A percentile compares a stretch with the other conserved stretches of the same genome.
phyloP scores from a whole-genome alignment of 257 asterid species.

The Paulownia fortunei region DNA sequence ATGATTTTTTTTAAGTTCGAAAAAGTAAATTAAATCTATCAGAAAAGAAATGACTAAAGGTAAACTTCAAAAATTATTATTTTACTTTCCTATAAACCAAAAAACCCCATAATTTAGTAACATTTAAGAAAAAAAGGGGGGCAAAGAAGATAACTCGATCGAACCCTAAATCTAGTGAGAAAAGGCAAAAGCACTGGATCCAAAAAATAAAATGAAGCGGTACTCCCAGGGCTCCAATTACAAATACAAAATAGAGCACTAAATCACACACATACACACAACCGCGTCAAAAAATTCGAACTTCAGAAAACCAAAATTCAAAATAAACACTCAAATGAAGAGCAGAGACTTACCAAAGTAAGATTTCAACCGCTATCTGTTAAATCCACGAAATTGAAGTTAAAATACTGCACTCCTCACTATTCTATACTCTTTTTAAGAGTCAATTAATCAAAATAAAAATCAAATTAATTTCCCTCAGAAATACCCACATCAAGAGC shows the following conservation, averaged over 20 bases:
- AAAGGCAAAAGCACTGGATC: constrained; percentile 36
- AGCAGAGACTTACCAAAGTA: constrained; percentile 31
- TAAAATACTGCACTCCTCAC: background rate
- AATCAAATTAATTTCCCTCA: constrained; percentile 3
- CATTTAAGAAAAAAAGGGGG: background rate
- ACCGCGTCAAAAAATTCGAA: background rate
- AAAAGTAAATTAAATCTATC: constrained; percentile 10
- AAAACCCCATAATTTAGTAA: background rate
- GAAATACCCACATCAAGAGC: constrained; percentile 3
- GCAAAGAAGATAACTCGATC: constrained; percentile 34
- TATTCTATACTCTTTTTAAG: background rate
- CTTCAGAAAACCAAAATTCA: background rate
- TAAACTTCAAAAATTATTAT: background rate
- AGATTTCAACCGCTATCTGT: constrained; percentile 31
- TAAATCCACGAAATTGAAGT: constrained; percentile 36
- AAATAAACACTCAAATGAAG: constrained; percentile 15
- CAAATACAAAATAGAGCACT: constrained; percentile 16
- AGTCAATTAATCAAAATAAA: constrained; percentile 12
- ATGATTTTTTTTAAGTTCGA: no score
- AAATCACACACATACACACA: constrained; percentile 20
- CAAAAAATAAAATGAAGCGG: constrained; percentile 31
- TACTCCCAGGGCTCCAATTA: background rate
- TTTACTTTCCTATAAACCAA: background rate
- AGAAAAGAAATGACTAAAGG: background rate
- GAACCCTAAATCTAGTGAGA: constrained; percentile 44